Conservation (phyloP, 2,329 filamentous ascomycete species). For the Ceratocystis ficicola region DNA sequence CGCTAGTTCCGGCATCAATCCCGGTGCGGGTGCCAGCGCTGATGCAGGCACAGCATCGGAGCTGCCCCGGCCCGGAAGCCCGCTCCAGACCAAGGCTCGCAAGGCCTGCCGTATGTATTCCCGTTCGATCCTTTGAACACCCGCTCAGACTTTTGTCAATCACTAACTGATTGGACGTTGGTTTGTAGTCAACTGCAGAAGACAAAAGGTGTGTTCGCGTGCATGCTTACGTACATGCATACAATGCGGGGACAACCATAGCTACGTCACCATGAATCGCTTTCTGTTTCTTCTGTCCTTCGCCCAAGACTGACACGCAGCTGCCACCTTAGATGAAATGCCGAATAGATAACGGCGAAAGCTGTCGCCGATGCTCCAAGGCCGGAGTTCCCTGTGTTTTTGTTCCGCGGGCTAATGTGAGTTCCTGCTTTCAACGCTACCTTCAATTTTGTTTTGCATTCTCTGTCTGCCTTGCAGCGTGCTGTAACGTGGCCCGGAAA, state of each 20-base stretch:
- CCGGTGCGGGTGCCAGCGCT: not conserved
- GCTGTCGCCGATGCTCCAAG: constrained; percentile 29
- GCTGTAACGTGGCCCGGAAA: too few relatives aligned
- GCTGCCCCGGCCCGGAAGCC: constrained; percentile 13
- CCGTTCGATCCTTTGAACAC: constrained; percentile 9
- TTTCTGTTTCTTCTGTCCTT: constrained; percentile 24
- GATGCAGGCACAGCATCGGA: not conserved
- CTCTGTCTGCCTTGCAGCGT: too few relatives aligned
- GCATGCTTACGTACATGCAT: too few relatives aligned
- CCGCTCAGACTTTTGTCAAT: too few relatives aligned
- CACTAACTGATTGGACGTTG: too few relatives aligned
- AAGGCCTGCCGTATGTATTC: constrained; percentile 27
- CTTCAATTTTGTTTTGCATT: not conserved
- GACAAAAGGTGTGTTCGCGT: constrained; percentile 11
- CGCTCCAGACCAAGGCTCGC: constrained; percentile 25
- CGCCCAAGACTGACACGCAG: constrained; percentile 25
- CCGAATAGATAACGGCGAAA: constrained; percentile 29
- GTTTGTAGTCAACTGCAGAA: constrained; percentile 13
- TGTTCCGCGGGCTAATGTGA: constrained; percentile 32
- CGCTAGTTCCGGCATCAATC: not conserved
- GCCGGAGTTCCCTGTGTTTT: constrained; percentile 32
- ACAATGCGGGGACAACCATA: not conserved
- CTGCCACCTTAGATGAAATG: constrained; percentile 29
- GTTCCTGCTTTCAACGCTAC: constrained; percentile 21
- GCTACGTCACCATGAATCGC: not conserved